Percentiles rank a stretch among this genome's conserved stretches.
Evolutionary conservation across 129 eudicot species (phyloP).

Genomic region (Lactuca saligna): DNA sequence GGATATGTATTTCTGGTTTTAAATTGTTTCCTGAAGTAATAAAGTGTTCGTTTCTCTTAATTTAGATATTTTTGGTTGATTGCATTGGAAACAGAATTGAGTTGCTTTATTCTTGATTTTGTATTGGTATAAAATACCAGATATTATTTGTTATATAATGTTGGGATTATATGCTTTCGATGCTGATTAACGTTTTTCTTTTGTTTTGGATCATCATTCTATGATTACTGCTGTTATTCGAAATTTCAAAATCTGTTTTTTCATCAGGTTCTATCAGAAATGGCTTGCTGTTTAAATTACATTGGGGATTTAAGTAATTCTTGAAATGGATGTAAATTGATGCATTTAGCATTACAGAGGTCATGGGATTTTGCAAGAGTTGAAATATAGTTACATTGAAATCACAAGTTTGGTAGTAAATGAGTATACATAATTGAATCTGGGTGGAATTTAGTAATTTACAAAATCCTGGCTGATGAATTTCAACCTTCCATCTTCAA

Average conservation of each 20-base stretch:
- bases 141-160: background rate
- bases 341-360: too few relatives aligned
- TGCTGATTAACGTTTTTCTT: background rate
- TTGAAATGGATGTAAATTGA: too few relatives aligned
- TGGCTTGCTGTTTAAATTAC: too few relatives aligned
- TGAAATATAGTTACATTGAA: too few relatives aligned
- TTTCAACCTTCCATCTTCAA: too few relatives aligned
- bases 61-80: background rate
- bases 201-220: background rate
- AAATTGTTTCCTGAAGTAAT: background rate
- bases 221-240: background rate
- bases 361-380: too few relatives aligned
- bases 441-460: too few relatives aligned
- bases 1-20: slow-evolving; percentile 13
- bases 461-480: too few relatives aligned
- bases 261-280: background rate
- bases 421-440: too few relatives aligned
- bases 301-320: too few relatives aligned
- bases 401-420: too few relatives aligned
- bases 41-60: background rate
- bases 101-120: slow-evolving; percentile 12
- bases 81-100: background rate
- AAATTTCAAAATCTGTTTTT: background rate
- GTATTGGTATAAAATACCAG: slow-evolving; percentile 3
- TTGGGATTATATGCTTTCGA: background rate